Base-by-base conservation (phyloP, 768 basidiomycete species). In the Polyporus arcularius region DNA sequence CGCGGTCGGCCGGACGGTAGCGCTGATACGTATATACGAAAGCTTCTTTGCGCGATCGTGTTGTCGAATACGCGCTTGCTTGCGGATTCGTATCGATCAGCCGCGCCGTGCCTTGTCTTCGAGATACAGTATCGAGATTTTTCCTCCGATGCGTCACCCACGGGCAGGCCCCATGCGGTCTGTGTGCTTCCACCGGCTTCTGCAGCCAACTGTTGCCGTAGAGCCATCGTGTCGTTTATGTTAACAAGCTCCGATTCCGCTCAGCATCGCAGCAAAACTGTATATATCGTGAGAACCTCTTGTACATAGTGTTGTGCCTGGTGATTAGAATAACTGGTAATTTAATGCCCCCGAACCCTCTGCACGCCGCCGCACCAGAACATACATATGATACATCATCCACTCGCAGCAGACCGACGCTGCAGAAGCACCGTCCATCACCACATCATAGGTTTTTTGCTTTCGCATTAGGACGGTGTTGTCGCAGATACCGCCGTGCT, bases 401-500 rank as follows among this genome's bases (percentile, higher is more conserved):
- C 38, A 41, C 35, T 51, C 43, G 40, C 52, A 49, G 32, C 18
- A 16, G 30, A 42, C 15, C 21, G 12, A 42, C 39, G 43, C 49
- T 26, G 50, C 50, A 50, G 43, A 40, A 45, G 26, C 35, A 39
- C n/a, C 49, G n/a, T 16, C 51, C 50, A 9, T 26, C 42, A 11
- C 47, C 57, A 16, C 53, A 26, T 63, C 54, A 63, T 59, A 54
- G 49, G 35, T 11, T 56, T 69, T 79, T 80, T 16, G 52, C 50
- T 63, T 74, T 76, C 3, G 58, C 58, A 53, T 70, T 72, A 58
- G 72, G 76, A 47, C 57, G 66, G 43, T 71, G 70, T 60, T 65
- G 78, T 50, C 73, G 71, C 46, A 87, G 69, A 66, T 84, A 88
- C 61, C 76, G 80, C 68, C 86, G 78, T 38, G 75, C 79, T 51